Conservation (phyloP, 176 grass and related monocot genomes). For the Juncus inflexus region DNA sequence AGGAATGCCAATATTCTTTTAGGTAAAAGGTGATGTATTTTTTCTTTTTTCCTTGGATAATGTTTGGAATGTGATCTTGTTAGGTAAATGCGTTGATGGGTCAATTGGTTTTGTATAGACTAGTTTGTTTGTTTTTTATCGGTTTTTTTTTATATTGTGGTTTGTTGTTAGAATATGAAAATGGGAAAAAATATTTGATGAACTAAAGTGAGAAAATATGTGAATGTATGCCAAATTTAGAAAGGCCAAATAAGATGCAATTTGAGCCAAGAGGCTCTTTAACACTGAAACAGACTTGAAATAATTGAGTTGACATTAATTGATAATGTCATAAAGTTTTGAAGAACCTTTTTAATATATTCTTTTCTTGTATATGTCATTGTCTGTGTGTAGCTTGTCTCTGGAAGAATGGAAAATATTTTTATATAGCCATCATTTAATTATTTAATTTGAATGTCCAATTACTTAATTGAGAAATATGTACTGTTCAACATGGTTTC, state of each 20-base stretch:
- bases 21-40: constrained; percentile 39
- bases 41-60: neutral
- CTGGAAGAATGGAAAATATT: neutral
- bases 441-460: constrained; percentile 3
- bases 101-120: constrained; percentile 17
- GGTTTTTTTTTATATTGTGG: neutral
- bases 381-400: constrained; percentile 16
- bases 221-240: too few relatives aligned
- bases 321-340: too few relatives aligned
- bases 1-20: constrained; percentile 85
- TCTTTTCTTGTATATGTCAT: neutral
- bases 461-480: neutral
- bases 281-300: too few relatives aligned
- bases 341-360: neutral
- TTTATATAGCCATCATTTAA: neutral
- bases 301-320: too few relatives aligned
- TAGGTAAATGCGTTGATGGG: neutral
- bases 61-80: neutral
- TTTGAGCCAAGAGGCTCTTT: too few relatives aligned
- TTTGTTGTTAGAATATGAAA: too few relatives aligned
- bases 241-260: too few relatives aligned
- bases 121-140: neutral
- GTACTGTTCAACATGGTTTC: constrained; percentile 4
- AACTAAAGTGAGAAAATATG: too few relatives aligned
- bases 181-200: too few relatives aligned